Evolutionary conservation across 768 basidiomycete genomes (phyloP).

Genomic region (Imleria badia): DNA sequence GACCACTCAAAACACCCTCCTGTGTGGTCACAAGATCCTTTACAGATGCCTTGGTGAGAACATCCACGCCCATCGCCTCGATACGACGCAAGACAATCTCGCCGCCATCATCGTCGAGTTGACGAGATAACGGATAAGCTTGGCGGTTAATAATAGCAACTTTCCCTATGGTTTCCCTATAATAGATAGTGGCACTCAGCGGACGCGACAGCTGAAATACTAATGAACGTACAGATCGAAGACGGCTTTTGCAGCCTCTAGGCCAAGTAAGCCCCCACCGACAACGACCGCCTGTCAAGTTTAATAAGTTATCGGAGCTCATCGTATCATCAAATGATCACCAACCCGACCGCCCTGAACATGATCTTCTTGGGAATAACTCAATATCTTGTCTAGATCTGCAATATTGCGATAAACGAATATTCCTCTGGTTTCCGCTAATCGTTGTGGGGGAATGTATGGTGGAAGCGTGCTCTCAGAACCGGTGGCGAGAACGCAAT

Average conservation of each 20-base stretch:
- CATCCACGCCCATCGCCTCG: constrained; percentile 56
- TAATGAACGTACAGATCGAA: constrained; percentile 47
- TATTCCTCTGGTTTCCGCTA: constrained; percentile 48
- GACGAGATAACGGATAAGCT: constrained; percentile 54
- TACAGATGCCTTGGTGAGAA: constrained; percentile 44
- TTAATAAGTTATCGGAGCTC: neutral
- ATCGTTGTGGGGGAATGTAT: constrained; percentile 45
- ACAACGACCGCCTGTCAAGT: constrained; percentile 38
- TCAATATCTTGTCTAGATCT: constrained; percentile 63
- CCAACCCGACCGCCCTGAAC: constrained; percentile 36
- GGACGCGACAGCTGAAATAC: neutral
- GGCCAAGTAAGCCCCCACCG: constrained; percentile 69
- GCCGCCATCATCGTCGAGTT: constrained; percentile 56
- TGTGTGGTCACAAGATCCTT: constrained; percentile 39
- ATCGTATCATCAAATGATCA: neutral
- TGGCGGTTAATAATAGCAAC: constrained; percentile 56
- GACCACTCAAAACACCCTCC: constrained; percentile 43
- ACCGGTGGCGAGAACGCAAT: constrained; percentile 68
- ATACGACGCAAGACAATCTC: constrained; percentile 62
- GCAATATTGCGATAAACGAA: constrained; percentile 74
- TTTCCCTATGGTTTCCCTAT: constrained; percentile 37
- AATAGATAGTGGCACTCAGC: neutral
- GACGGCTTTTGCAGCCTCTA: constrained; percentile 74
- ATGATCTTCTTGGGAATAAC: constrained; percentile 48
- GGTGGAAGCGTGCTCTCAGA: constrained; percentile 63